Evolutionary conservation across 768 basidiomycete species (phyloP).

Genomic region (Hygrophorus russula): DNA sequence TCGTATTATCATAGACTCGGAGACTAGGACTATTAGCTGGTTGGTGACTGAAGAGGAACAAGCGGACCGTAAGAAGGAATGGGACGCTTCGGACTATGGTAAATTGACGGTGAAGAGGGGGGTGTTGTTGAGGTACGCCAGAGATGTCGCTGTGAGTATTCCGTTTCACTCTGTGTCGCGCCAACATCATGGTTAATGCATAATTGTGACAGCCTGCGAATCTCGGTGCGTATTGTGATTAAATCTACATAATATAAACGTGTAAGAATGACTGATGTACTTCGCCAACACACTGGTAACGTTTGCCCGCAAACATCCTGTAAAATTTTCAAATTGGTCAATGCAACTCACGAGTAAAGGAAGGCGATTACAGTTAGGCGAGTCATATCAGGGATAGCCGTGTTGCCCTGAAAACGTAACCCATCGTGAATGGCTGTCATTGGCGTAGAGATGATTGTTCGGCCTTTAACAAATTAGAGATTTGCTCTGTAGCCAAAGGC

Average conservation of each 20-base stretch:
- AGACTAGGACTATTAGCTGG: conserved; percentile 58
- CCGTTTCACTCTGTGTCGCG: conserved; percentile 1
- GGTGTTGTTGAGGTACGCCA: conserved; percentile 67
- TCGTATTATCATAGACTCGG: conserved; percentile 62
- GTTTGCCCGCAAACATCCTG: too few relatives aligned
- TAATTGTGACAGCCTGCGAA: conserved; percentile 52
- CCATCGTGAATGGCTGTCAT: too few relatives aligned
- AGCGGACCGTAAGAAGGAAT: conserved; percentile 44
- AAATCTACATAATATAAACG: conserved; percentile 10
- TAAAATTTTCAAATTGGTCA: too few relatives aligned
- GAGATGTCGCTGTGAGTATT: conserved; percentile 72
- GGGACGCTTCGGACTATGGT: conserved; percentile 58
- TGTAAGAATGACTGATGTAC: conserved; percentile 5
- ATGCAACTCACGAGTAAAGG: too few relatives aligned
- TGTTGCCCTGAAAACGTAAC: too few relatives aligned
- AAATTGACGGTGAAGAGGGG: conserved; percentile 63
- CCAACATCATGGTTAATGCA: conserved; percentile 3
- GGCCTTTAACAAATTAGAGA: too few relatives aligned
- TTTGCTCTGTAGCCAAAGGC: too few relatives aligned
- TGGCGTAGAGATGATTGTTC: too few relatives aligned
- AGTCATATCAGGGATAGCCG: too few relatives aligned
- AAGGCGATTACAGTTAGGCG: too few relatives aligned
- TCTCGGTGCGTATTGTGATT: conserved; percentile 77
- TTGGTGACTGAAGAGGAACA: conserved; percentile 59
- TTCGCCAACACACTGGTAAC: too few relatives aligned